Conservation (phyloP, 2,329 filamentous ascomycete genomes). For the Apiospora rasikravindrae region DNA sequence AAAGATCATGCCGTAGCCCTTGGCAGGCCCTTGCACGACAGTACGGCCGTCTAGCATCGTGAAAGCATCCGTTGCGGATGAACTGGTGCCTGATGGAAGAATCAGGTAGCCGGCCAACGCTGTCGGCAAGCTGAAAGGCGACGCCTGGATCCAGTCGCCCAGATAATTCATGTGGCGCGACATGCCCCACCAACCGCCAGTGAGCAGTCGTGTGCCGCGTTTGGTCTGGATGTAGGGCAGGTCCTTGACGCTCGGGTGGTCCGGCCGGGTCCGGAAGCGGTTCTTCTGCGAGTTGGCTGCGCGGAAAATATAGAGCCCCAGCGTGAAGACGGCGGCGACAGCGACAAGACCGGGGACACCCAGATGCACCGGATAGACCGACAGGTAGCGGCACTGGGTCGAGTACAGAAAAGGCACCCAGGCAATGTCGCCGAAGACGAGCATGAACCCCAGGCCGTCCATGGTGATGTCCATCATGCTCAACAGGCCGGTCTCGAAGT, state of each 20-base stretch:
- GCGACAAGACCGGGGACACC: slow-evolving; percentile 68
- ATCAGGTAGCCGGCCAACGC: slow-evolving; percentile 83
- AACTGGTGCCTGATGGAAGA: slow-evolving; percentile 58
- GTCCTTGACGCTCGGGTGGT: slow-evolving; percentile 78
- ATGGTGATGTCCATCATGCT: slow-evolving; percentile 94
- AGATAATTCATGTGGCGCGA: slow-evolving; percentile 95
- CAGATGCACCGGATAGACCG: slow-evolving; percentile 80
- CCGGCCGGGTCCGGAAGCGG: slow-evolving; percentile 84
- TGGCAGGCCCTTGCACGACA: slow-evolving; percentile 73
- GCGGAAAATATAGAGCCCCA: slow-evolving; percentile 90
- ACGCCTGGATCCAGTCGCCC: slow-evolving; percentile 92
- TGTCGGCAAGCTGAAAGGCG: slow-evolving; percentile 88
- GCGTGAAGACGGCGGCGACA: slow-evolving; percentile 69
- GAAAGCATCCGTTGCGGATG: slow-evolving; percentile 54
- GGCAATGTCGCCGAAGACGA: slow-evolving; percentile 87
- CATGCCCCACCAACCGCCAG: slow-evolving; percentile 90
- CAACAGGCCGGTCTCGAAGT: slow-evolving; percentile 86
- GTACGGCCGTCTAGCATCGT: slow-evolving; percentile 65
- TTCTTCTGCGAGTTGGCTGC: slow-evolving; percentile 94
- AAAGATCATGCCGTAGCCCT: slow-evolving; percentile 83
- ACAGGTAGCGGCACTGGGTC: slow-evolving; percentile 82
- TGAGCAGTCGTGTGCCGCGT: slow-evolving; percentile 79
- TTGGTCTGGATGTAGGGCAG: slow-evolving; percentile 87
- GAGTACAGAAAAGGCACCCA: slow-evolving; percentile 94
- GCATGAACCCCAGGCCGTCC: slow-evolving; percentile 95